phyloP scores from a whole-genome alignment of 1,284 basidiomycete genomes.

The Malassezia pachydermatis region DNA sequence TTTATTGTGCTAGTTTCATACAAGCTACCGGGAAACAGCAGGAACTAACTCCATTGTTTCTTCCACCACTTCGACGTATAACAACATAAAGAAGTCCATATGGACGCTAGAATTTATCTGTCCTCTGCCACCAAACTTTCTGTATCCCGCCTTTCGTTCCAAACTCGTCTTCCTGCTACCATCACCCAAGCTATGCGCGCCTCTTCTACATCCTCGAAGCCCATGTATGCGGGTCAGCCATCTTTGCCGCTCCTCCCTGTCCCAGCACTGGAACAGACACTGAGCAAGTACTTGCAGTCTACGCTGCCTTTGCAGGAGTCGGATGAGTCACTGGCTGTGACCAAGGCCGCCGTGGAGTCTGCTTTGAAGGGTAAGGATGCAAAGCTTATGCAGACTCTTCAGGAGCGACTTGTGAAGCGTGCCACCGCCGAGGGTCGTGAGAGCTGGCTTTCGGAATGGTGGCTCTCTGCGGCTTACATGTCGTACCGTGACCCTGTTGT shows the following conservation, averaged over 20 bases:
- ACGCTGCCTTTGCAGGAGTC: constrained; percentile 35
- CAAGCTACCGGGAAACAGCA: no score
- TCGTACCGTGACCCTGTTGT: constrained; percentile 68
- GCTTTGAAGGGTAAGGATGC: constrained; percentile 59
- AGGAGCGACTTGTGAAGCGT: constrained; percentile 65
- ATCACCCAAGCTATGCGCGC: constrained; percentile 12
- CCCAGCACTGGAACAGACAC: constrained; percentile 39
- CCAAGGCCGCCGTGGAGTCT: constrained; percentile 52
- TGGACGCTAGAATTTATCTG: no score
- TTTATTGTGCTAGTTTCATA: no score
- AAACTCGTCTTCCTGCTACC: no score
- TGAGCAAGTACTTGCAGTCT: constrained; percentile 37
- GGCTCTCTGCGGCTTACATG: constrained; percentile 75
- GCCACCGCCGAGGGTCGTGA: constrained; percentile 53
- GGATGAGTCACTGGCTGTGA: constrained; percentile 25
- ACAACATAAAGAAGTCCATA: no score
- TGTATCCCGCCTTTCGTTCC: no score
- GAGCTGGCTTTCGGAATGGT: constrained; percentile 93
- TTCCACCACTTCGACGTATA: no score
- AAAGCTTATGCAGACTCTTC: constrained; percentile 64
- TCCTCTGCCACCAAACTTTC: no score
- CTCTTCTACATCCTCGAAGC: constrained; percentile 14
- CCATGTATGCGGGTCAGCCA: constrained; percentile 37
- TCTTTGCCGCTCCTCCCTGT: constrained; percentile 44
- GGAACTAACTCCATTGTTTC: no score